phyloP scores from a whole-genome alignment of 2,329 filamentous ascomycete genomes.

The Xylariales sp. region DNA sequence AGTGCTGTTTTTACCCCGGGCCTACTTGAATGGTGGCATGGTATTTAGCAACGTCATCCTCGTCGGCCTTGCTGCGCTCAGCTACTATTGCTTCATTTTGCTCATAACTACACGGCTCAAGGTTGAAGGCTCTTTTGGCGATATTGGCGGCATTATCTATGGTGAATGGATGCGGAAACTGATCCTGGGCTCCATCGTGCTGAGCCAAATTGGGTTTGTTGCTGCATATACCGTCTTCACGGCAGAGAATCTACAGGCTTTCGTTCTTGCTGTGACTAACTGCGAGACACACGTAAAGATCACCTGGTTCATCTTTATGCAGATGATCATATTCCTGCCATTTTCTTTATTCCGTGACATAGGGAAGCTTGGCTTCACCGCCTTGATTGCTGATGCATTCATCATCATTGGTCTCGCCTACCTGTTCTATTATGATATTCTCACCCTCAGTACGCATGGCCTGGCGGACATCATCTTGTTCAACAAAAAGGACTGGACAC shows the following conservation, averaged over 20 bases:
- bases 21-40: conserved; percentile 97
- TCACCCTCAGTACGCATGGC: conserved; percentile 81
- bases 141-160: conserved; percentile 92
- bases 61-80: conserved; percentile 84
- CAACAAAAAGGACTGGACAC: conserved; percentile 91
- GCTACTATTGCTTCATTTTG: conserved; percentile 97
- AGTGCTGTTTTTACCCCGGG: conserved; percentile 90
- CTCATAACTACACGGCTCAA: conserved; percentile 87
- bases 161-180: conserved; percentile 88
- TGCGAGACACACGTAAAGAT: conserved; percentile 89
- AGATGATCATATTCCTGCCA: conserved; percentile 94
- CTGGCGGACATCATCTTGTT: conserved; percentile 89
- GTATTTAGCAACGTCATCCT: conserved; percentile 93
- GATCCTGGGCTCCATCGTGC: conserved; percentile 91
- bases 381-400: conserved; percentile 91
- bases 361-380: conserved; percentile 95
- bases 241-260: conserved; percentile 93
- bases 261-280: conserved; percentile 89
- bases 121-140: conserved; percentile 94
- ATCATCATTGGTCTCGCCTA: conserved; percentile 93
- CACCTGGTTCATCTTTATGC: conserved; percentile 90
- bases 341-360: conserved; percentile 96
- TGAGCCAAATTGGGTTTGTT: conserved; percentile 95
- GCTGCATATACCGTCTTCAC: conserved; percentile 98
- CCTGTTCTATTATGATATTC: conserved; percentile 93